Base-by-base conservation (phyloP, 1,284 basidiomycete species). In the Leccinum fallax region DNA sequence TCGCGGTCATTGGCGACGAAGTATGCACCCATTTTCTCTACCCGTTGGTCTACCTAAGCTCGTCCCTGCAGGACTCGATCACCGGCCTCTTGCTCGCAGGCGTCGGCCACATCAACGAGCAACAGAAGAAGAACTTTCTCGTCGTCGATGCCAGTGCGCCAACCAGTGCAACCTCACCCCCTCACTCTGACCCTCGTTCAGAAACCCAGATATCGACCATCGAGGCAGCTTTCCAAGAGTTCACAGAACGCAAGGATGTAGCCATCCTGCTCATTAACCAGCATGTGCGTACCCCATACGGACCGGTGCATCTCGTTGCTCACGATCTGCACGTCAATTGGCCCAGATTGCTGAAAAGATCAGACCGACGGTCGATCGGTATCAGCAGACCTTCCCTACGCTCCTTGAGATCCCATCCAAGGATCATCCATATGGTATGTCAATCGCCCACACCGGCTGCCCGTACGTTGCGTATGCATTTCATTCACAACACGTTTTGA, bases 211-310 rank as follows among this genome's bases (percentile, higher is more conserved):
- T 92, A 49, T 89, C 92, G 11, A 86, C 87, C 8, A 95, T 98
- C 67, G 95, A 98, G 76, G 84, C 88, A 30, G 85, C 92, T 6
- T 98, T 98, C 76, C 88, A 95, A 71, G 94, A 96, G 65, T 97
- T 90, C 78, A 97, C 94, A 2, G 88, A 94, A 74, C 87, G 95
- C 63, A 91, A 90, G 74, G 96, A 98, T 71, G 90, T 98, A 65
- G 95, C 95, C 40, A 97, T 98, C 67, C 80, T 98, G 16, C 83
- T 98, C 67, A 97, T 98, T 73, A 98, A 98, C 81, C 95, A 98
- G 75, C 95, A 98, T 81, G 95, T 95, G 66, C 68, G 89, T 75
- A 57, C 61, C 55, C 11, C 55, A 19, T 36, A 28, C 28, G 16
- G 26, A 11, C 36, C 19, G 30, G 28, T 56, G 40, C n/a, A 19